Base-by-base conservation (phyloP, 2,329 filamentous ascomycete species). In the Stagonosporopsis chrysanthemi region DNA sequence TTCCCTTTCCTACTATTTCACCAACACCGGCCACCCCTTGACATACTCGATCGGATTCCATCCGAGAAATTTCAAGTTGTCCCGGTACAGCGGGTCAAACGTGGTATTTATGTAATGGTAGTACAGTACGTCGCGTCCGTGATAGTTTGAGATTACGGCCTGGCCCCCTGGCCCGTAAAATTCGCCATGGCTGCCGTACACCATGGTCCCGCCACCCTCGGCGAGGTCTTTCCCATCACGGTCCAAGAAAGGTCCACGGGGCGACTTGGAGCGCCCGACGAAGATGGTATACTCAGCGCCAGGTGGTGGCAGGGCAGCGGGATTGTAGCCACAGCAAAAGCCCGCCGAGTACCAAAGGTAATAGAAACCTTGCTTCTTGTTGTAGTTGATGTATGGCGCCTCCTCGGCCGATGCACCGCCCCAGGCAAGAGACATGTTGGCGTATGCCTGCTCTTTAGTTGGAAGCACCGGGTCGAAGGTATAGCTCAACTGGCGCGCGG, bases 281-380 rank as follows among this genome's bases (percentile, higher is more conserved):
- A 81, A 82, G 70, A 88, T 84, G 65, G 82, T 82, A 71, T 89
- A 89, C 73, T 88, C 86, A 23, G 78, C 76, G 5, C 86, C 86
- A 0, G 79, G 50, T 0, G 82, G 78, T 0, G 85, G 83, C 47
- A 70, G 73, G 39, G 63, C 71, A 0, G 40, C 23, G 14, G 40
- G 23, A 14, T 68, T 72, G 58, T 84, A 80, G 60, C 83, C 84
- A 54, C 87, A 88, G 76, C 86, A 89, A 14, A 75, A 78, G 0
- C 86, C 87, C 1, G 76, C 75, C 14, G 81, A 84, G 66, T 81
- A 86, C 69, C 88, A 87, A 12, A 88, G 76, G 65, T 86, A 89
- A 68, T 84, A 89, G 64, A 48, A 22, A 15, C 55, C 17, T 14
- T 61, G 47, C 9, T 33, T 42, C 23, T 42, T 42, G 40, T 42